phyloP scores from a whole-genome alignment of 768 basidiomycete species.

The Fistulinella prunicolor region DNA sequence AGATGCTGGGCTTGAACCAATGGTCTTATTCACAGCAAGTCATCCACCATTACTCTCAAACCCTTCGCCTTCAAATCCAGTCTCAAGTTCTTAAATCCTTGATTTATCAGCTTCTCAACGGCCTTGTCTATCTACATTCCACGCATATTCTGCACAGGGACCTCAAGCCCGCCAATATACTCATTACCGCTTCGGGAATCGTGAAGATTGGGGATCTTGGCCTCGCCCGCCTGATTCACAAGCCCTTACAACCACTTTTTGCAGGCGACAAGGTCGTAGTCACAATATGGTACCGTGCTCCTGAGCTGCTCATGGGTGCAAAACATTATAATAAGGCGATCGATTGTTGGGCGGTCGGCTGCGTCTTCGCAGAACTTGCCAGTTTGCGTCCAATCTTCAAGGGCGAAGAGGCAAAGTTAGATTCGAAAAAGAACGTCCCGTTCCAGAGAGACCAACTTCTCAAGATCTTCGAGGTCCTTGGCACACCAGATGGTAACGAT shows the following conservation, averaged over 20 bases:
- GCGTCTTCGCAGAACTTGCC: constrained; percentile 94
- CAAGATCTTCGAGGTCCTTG: constrained; percentile 94
- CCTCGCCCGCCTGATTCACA: constrained; percentile 85
- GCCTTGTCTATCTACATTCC: constrained; percentile 91
- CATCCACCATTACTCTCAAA: constrained; percentile 96
- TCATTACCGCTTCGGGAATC: constrained; percentile 82
- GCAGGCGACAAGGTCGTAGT: constrained; percentile 98
- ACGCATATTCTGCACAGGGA: constrained; percentile 96
- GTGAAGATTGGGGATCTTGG: constrained; percentile 99
- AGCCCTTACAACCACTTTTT: constrained; percentile 88
- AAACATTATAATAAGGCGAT: constrained; percentile 97
- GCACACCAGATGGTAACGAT: constrained; percentile 72
- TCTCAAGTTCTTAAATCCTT: constrained; percentile 85
- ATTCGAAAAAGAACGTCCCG: constrained; percentile 95
- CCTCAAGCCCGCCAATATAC: constrained; percentile 97
- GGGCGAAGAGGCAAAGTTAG: constrained; percentile 97
- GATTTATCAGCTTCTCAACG: constrained; percentile 91
- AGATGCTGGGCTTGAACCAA: not conserved
- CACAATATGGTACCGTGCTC: constrained; percentile 99
- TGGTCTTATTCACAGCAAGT: constrained; percentile 67
- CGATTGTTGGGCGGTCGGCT: constrained; percentile 97
- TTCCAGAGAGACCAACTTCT: constrained; percentile 94
- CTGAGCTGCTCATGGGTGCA: constrained; percentile 92
- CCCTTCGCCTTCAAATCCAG: constrained; percentile 73
- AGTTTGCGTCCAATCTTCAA: constrained; percentile 97